Evolutionary conservation across 352 stramenopile genomes (phyloP), one percentile per base, ranked within the genome.

Genomic region (Globisporangium mamillatum): DNA sequence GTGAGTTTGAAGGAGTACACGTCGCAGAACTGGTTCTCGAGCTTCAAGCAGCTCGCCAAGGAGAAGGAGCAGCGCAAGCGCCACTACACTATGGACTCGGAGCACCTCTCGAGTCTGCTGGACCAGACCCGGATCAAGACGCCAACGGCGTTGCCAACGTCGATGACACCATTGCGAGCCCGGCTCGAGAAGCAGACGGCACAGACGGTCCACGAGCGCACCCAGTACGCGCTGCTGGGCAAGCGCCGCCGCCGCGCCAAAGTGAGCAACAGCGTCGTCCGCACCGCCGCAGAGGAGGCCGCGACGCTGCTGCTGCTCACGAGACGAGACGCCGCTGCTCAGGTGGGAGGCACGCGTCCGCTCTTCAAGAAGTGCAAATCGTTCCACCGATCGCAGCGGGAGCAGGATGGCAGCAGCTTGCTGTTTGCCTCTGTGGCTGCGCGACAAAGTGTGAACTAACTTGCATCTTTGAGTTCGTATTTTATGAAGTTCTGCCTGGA

Each of bases 1-100:
- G 79, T 89, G 65, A 92, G 81, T 41, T 67, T 92, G n/a, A 92
- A 92, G 61, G 75, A 84, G 64, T 92, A 92, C 72, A 81, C 78
- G 46, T 84, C 84, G 9, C 84, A 79, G 57, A 75, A 90, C 66
- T 92, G 81, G 80, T 69, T 90, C 34, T 78, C 78, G 48, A 80
- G 75, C 14, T 71, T 92, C 62, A 77, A 88, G 60, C 81, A 87
- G 69, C 77, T 89, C 60, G 78, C 77, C 5, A 79, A 80, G 66
- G 67, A 81, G 9, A 69, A 74, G 50, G 63, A 79, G 46, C 70
- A 78, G 67, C 53, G 73, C 12, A 66, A 70, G 2, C 66, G 75
- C 4, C 46, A 60, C 46, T 75, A 75, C 70, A 73, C 70, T 10
- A 73, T 75, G 66, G 70, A 75, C 60, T 57, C 65, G 44, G 66